These are phyloP conservation scores for Kodamaea sagamina DNA, from an alignment of 805 yeast genomes.

Conservation along the genomic window DNA sequence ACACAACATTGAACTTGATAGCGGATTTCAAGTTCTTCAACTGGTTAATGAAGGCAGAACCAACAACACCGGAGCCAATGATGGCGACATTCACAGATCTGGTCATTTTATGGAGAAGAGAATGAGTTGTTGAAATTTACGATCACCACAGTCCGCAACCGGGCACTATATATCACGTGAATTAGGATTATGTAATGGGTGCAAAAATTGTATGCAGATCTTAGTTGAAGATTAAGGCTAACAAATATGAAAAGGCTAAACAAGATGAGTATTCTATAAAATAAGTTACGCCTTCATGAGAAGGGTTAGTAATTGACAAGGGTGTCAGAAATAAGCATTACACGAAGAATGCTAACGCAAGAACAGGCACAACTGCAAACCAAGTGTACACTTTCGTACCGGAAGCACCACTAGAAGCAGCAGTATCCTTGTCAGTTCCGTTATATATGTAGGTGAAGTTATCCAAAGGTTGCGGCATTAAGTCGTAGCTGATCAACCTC, in stretches of 20 bases:
- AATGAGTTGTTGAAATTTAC: slow-evolving; percentile 1
- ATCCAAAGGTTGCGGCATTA: slow-evolving; percentile 65
- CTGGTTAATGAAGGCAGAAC: slow-evolving; percentile 86
- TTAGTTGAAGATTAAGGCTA: neutral
- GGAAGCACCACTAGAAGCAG: slow-evolving; percentile 7
- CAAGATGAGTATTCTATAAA: too few relatives aligned
- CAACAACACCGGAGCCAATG: slow-evolving; percentile 90
- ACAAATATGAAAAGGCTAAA: too few relatives aligned
- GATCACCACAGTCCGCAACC: slow-evolving; percentile 6
- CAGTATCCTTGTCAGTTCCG: slow-evolving; percentile 34
- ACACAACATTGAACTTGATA: slow-evolving; percentile 72
- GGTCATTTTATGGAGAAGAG: slow-evolving; percentile 6
- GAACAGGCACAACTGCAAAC: neutral
- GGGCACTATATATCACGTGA: slow-evolving; percentile 4
- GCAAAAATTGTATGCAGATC: neutral
- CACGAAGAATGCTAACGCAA: neutral
- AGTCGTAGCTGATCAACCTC: slow-evolving; percentile 46
- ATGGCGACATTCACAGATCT: slow-evolving; percentile 43
- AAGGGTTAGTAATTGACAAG: too few relatives aligned
- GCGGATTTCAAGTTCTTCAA: slow-evolving; percentile 60
- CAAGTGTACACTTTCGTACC: neutral
- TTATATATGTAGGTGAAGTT: slow-evolving; percentile 32
- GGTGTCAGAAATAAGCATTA: too few relatives aligned
- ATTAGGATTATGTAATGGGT: neutral
- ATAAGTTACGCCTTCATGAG: too few relatives aligned